phyloP scores from a whole-genome alignment of 257 asterid species.

The Voacanga thouarsii region DNA sequence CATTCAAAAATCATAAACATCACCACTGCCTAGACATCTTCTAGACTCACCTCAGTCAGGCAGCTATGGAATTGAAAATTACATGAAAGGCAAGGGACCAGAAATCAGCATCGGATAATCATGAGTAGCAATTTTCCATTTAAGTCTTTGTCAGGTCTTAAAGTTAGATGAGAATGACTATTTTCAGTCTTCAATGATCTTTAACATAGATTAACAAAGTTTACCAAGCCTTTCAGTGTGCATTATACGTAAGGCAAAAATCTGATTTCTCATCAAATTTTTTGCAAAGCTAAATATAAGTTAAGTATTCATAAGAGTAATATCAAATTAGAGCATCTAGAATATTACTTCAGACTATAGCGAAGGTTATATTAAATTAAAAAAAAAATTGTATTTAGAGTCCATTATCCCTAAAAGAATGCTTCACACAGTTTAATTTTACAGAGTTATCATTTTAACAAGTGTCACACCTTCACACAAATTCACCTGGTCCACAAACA shows the following conservation, averaged over 20 bases:
- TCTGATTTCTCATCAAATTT: neutral
- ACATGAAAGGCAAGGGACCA: neutral
- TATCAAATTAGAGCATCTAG: neutral
- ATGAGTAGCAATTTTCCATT: neutral
- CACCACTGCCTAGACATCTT: neutral
- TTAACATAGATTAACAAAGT: neutral
- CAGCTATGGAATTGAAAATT: neutral
- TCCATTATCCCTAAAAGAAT: neutral
- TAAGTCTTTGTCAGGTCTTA: neutral
- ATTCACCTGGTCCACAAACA: neutral
- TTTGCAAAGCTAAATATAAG: neutral
- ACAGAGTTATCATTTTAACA: neutral
- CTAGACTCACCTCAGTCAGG: no score
- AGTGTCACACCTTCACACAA: neutral
- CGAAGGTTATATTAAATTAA: no score
- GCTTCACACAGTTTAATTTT: neutral
- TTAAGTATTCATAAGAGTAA: neutral
- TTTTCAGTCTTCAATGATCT: neutral
- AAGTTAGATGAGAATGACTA: neutral
- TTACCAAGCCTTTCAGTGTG: neutral
- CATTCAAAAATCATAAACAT: neutral
- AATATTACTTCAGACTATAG: neutral
- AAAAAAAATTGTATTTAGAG: neutral
- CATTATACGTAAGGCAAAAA: neutral
- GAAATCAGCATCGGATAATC: neutral